Evolutionary conservation across 768 basidiomycete genomes (phyloP), one percentile per base, ranked within the genome.

Genomic region (Pleurotus cornucopiae): DNA sequence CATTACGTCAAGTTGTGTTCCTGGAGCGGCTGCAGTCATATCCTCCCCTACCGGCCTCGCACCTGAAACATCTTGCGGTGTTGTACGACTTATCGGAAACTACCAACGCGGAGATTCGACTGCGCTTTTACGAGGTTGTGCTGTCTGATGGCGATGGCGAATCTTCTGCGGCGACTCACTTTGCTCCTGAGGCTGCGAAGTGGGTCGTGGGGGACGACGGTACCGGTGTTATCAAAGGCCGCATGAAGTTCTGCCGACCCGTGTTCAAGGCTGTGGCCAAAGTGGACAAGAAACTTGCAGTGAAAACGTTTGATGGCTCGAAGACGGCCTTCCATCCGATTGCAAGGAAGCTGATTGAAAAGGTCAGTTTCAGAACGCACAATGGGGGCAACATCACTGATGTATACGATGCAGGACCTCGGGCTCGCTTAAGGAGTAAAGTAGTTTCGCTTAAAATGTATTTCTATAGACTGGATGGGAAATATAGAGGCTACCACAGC

Each of bases 161-260:
- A 34, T 77, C 81, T 0, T 56, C 65, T n/a, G 76, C 75, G 1
- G 85, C 87, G 2, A 67, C 69, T 39, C 64, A 65, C n/a, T 82
- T 81, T 59, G 84, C 82, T 6, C 56, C 57, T 0, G 72, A 79
- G 18, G 89, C 85, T 0, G 80, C 75, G 0, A 73, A 79, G 23
- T 91, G 90, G 89, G 80, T 91, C 18, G 78, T 84, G 12, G 89
- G 86, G 2, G 71, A 73, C 41, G 85, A 85, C 60, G 83, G 75
- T 21, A 77, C 76, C 21, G 84, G 80, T 0, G 70, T 81, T 23
- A 72, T 92, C 55, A 87, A 89, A 63, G 90, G 90, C 9, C 76
- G 90, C 34, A 91, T 91, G 89, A 91, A 92, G 66, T 91, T 91
- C 72, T 91, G 90, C 68, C 70, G 90, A 46, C 86, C 88, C 0